Evolutionary conservation across 805 yeast genomes (phyloP), one percentile per base, ranked within the genome.

Genomic region (Schwanniomyces pseudopolymorphus): DNA sequence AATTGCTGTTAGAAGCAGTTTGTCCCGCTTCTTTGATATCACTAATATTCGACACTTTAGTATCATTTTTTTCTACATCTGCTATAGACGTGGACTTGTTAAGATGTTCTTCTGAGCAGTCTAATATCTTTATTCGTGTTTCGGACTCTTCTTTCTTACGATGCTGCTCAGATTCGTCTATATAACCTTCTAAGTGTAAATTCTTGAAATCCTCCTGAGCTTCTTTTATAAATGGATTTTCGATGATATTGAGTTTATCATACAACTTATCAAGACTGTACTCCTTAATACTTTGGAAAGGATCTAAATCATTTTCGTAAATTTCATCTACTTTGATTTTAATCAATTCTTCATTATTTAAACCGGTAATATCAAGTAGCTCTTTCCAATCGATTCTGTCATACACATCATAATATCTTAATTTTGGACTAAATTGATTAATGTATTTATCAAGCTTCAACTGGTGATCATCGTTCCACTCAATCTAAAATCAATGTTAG

Each of bases 261-360:
- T 43, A 16, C 1, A 49, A 25, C 4, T 38, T 45, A 13, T 20
- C 33, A 3, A 47, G 39, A 25, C 43, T 47, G 28, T 48, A 24
- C 10, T 46, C 41, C 27, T 47, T 39, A n/a, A 24, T 43, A 11
- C 40, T 31, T 14, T 25, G 40, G 4, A 45, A 25, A 4, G 43
- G 39, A 19, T 43, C 41, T 33, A 44, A 42, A 16, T 49, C 44
- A 21, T 47, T 47, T 24, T 60, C 65, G 42, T 43, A 58, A 17
- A 61, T 37, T 26, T 57, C 59, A 50, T 63, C 68, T 1, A 56
- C 51, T 45, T 56, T 58, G 13, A 58, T 33, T 42, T 54, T 49
- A 2, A 61, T 39, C 26, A 50, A 49, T 13, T 56, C 60, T 6
- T 38, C 27, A 25, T 59, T 58, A 28, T 49, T 42, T 9, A 50